Percentiles rank a stretch among this genome's conserved stretches.
Conservation (phyloP, 108 stramenopile species). For the Pseudonitzschia delicatissima region DNA sequence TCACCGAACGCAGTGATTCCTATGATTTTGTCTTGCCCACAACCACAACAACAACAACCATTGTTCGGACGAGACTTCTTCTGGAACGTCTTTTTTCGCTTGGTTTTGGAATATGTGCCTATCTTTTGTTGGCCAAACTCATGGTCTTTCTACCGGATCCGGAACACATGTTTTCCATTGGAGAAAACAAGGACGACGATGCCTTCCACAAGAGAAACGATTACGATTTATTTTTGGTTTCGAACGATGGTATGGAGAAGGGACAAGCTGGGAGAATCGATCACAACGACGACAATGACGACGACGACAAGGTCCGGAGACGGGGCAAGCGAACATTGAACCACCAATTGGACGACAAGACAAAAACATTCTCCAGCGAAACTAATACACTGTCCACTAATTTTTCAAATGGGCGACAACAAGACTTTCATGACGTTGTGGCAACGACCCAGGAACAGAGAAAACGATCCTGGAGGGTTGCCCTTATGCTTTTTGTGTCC, state of each 20-base stretch:
- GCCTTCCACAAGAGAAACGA: not conserved
- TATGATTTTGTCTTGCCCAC: not conserved
- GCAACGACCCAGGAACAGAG: slow-evolving; percentile 8
- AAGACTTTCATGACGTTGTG: slow-evolving; percentile 23
- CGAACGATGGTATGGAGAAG: slow-evolving; percentile 20
- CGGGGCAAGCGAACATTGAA: not conserved
- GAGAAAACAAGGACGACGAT: slow-evolving; percentile 6
- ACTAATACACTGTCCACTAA: too few species aligned
- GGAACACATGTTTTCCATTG: slow-evolving; percentile 32
- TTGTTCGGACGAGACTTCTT: slow-evolving; percentile 17
- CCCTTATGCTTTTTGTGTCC: slow-evolving; percentile 72
- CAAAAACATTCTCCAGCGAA: too few species aligned
- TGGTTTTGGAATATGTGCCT: slow-evolving; percentile 22
- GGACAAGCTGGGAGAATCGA: not conserved
- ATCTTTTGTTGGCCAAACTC: slow-evolving; percentile 28
- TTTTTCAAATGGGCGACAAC: slow-evolving; percentile 20
- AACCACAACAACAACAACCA: not conserved
- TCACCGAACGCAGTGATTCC: not conserved
- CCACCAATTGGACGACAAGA: not conserved
- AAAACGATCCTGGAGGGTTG: slow-evolving; percentile 71
- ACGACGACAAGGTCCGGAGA: not conserved
- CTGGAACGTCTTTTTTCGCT: slow-evolving; percentile 29
- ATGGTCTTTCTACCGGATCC: slow-evolving; percentile 71
- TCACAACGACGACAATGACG: not conserved
- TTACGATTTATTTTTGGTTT: slow-evolving; percentile 11